phyloP scores from a whole-genome alignment of 345 rosid species.

The Linum tenue region DNA sequence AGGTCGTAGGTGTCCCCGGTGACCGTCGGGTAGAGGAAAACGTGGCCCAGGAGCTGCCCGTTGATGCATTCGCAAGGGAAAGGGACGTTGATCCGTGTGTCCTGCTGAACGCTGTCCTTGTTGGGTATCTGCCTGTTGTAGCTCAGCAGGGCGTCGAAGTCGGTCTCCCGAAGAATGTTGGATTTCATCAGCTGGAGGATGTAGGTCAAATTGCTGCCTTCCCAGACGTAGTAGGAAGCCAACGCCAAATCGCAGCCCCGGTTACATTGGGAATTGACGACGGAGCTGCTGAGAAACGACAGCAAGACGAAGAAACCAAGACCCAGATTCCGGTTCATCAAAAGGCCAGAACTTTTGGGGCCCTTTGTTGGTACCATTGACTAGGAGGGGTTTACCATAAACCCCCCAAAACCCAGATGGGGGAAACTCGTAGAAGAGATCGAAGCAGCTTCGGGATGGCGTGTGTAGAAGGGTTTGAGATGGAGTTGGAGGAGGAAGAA shows the following conservation, averaged over 20 bases:
- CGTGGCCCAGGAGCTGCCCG: constrained; percentile 40
- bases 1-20: constrained; percentile 23
- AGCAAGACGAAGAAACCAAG: background rate
- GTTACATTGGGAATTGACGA: constrained; percentile 21
- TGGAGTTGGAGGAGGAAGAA: too few species aligned
- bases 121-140: constrained; percentile 27
- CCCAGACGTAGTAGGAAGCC: constrained; percentile 33
- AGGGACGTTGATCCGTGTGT: constrained; percentile 29
- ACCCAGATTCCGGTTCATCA: background rate
- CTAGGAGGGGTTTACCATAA: background rate
- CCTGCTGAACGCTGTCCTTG: constrained; percentile 12
- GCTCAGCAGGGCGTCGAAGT: constrained; percentile 18
- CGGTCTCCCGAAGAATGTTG: constrained; percentile 15
- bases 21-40: constrained; percentile 27
- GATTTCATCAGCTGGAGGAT: constrained; percentile 15
- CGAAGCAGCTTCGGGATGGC: too few species aligned
- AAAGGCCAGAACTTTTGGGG: too few species aligned
- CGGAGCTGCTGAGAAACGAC: background rate
- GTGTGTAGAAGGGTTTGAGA: too few species aligned
- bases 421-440: background rate
- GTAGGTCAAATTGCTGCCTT: constrained; percentile 33
- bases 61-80: constrained; percentile 42
- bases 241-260: constrained; percentile 34
- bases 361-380: too few species aligned
- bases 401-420: background rate